These are phyloP conservation scores for Harringtonia aguacate DNA, from an alignment of 2,329 filamentous ascomycete species.

Conservation along the genomic window DNA sequence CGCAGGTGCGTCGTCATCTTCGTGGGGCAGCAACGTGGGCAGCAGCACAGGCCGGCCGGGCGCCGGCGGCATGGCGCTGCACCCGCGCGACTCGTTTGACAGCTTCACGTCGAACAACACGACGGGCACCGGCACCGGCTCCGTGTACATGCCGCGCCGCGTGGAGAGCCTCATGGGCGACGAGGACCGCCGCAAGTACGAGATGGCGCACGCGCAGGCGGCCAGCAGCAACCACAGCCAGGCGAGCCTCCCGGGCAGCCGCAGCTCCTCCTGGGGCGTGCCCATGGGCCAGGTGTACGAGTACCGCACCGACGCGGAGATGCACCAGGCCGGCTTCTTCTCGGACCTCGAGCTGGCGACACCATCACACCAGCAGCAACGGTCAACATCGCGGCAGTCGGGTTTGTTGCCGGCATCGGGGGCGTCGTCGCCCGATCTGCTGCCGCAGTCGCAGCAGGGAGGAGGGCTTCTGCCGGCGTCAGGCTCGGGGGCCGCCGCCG, in stretches of 20 bases:
- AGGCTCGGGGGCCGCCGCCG: conserved; percentile 4
- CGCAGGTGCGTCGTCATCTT: neutral
- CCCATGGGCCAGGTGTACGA: conserved; percentile 37
- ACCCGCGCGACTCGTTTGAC: conserved; percentile 54
- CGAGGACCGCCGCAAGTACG: conserved; percentile 65
- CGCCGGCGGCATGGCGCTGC: conserved; percentile 26
- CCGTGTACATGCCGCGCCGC: conserved; percentile 54
- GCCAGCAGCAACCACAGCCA: too few relatives aligned
- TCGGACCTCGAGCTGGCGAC: conserved; percentile 18
- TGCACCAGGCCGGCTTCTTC: conserved; percentile 29
- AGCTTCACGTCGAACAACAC: conserved; percentile 51
- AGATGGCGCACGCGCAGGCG: conserved; percentile 56
- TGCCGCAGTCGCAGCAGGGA: conserved; percentile 12
- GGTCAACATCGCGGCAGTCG: conserved; percentile 8
- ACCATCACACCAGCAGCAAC: too few relatives aligned
- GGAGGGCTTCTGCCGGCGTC: too few relatives aligned
- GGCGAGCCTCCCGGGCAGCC: conserved; percentile 18
- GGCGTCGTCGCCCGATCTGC: conserved; percentile 5
- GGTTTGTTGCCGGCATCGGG: conserved; percentile 6
- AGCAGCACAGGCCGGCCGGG: neutral
- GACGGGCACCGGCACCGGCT: conserved; percentile 35
- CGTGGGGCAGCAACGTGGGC: too few relatives aligned
- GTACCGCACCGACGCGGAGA: conserved; percentile 30
- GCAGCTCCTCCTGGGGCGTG: conserved; percentile 17
- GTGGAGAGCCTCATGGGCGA: conserved; percentile 70